Conservation (phyloP, 192 early-diverging fungal genomes). For the Coemansia sp. region DNA sequence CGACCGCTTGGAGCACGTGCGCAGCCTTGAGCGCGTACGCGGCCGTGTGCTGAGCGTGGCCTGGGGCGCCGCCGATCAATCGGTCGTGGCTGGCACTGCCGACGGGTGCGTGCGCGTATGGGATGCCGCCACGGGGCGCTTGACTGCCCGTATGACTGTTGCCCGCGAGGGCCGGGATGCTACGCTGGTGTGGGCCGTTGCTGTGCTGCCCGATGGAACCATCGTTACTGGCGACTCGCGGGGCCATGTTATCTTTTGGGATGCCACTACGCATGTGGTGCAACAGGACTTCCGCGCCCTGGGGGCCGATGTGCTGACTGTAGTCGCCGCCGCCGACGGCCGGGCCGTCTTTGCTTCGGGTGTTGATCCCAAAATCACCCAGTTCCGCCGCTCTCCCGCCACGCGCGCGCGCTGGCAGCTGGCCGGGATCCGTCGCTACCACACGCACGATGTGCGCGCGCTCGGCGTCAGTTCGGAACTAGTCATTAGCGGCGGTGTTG, state of each 20-base stretch:
- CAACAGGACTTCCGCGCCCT: constrained; percentile 68
- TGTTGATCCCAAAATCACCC: constrained; percentile 81
- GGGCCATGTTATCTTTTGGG: constrained; percentile 89
- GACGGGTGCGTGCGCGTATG: constrained; percentile 74
- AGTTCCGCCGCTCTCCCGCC: too few relatives aligned
- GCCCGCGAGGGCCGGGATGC: constrained; percentile 61
- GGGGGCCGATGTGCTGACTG: constrained; percentile 81
- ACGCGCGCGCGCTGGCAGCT: too few relatives aligned
- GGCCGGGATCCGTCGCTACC: constrained; percentile 81
- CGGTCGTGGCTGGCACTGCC: constrained; percentile 75
- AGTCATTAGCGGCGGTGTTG: constrained; percentile 80
- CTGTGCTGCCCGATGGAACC: constrained; percentile 59
- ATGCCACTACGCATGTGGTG: constrained; percentile 60
- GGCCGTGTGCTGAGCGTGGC: constrained; percentile 79
- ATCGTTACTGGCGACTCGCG: constrained; percentile 88
- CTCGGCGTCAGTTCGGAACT: constrained; percentile 73
- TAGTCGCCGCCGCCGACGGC: constrained; percentile 60
- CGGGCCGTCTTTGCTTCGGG: constrained; percentile 78
- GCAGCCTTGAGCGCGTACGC: constrained; percentile 57
- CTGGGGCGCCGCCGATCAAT: constrained; percentile 68
- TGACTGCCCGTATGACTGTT: constrained; percentile 67
- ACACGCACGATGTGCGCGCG: constrained; percentile 91
- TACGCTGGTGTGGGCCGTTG: constrained; percentile 88
- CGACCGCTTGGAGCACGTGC: constrained; percentile 59
- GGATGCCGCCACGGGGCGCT: constrained; percentile 52